phyloP scores from a whole-genome alignment of 164 flowering plant species.

The Piper betle region DNA sequence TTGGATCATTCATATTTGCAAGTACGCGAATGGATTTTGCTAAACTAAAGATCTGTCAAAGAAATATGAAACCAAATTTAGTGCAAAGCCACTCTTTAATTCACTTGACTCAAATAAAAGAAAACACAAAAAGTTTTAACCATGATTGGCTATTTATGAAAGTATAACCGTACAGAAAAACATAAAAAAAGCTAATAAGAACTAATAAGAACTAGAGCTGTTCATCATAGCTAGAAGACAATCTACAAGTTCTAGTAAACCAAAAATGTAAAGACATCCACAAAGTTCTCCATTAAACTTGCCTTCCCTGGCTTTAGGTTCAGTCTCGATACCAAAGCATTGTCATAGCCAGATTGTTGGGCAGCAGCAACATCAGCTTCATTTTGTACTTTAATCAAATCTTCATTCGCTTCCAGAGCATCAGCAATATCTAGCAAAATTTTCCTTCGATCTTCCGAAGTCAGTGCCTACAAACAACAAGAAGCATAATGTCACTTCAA shows the following conservation, averaged over 20 bases:
- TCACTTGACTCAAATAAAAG: no score
- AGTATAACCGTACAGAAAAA: no score
- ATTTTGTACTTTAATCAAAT: constrained; percentile 54
- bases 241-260: background rate
- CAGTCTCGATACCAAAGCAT: constrained; percentile 69
- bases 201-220: no score
- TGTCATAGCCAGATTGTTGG: constrained; percentile 68
- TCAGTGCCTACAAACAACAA: constrained; percentile 51
- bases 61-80: background rate
- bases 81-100: no score
- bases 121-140: no score
- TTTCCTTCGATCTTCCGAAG: constrained; percentile 60
- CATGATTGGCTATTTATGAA: no score
- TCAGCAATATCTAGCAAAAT: constrained; percentile 71
- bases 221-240: no score
- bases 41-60: constrained; percentile 55
- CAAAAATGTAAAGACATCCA: background rate
- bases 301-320: constrained; percentile 80
- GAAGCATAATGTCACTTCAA: background rate
- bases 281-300: constrained; percentile 9
- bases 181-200: no score
- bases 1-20: constrained; percentile 93
- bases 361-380: constrained; percentile 84
- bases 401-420: constrained; percentile 76
- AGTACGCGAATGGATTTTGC: constrained; percentile 78